Evolutionary conservation across 1,139 yeast species (phyloP), one percentile per base, ranked within the genome.

Genomic region (Taiozyma sp.): DNA sequence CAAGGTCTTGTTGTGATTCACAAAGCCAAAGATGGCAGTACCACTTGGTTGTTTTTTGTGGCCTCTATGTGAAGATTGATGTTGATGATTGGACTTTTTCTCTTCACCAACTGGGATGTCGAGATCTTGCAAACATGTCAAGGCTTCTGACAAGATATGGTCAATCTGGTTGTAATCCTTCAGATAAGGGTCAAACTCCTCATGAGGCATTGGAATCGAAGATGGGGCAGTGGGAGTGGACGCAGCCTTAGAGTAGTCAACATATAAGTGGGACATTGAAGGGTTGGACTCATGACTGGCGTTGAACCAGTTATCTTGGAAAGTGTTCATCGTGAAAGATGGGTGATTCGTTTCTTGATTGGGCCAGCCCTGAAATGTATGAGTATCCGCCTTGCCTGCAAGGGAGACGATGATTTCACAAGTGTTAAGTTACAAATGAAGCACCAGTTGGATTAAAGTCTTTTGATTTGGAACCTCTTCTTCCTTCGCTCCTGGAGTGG

Each of bases 1-100:
- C 8, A 80, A 62, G 32, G 75, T 81, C 49, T 78, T 72, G 55
- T 73, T 77, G 62, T 81, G 86, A 48, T 75, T 78, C 3, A 72
- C 67, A 56, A 77, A 81, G 0, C 87, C 87, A 62, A 81, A 81
- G 40, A 81, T 81, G 8, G 85, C 85, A 1, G 87, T 81, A 9
- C 86, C 87, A 66, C 84, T 79, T 28, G 67, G 64, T 11, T 67
- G 67, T 47, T 70, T 66, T 52, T 64, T 63, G 55, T 69, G 73
- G 19, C 59, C 58, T 46, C 42, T 57, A 1, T 39, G 13, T 14
- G 48, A 53, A 5, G 49, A 47, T n/a, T 47, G 46, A 7, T 42
- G 26, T n/a, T 37, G 43, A 37, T 44, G 47, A 7, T 32, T 40
- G 11, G 43, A 22, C 19, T 46, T 40, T 5, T 44, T 21, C 7